Evolutionary conservation across 768 basidiomycete species (phyloP), one percentile per base, ranked within the genome.

Genomic region (Boletus pseudopeckii): DNA sequence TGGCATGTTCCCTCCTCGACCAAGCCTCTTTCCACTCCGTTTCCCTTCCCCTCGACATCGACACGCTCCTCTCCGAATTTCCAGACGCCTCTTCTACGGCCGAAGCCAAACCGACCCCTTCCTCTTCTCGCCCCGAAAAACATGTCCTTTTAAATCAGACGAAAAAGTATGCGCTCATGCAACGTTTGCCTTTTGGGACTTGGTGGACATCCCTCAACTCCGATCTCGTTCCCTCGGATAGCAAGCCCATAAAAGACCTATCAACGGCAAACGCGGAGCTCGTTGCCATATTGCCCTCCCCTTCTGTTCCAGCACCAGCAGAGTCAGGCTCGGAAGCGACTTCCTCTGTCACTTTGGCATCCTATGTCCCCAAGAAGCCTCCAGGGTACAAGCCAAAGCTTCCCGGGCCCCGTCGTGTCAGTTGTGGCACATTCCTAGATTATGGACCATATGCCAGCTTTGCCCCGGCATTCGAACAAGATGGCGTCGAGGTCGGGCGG

Each of bases 401-500:
- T 22, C 78, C 79, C 1, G 68, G 75, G 0, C 74, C 82, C 15
- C 81, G 86, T 40, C 76, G 76, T 24, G 68, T 90, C 36, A 79
- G 81, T 41, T 77, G 82, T 26, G 88, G 87, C 49, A 69, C 76
- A 0, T 92, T 92, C 64, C 74, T 93, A 7, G 87, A 93, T 68
- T 92, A 92, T 62, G 91, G 90, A 0, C 76, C 78, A 13, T 86
- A 77, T 62, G 71, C 88, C 7, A 85, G 80, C 63, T 92, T 92
- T 69, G 90, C 90, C 0, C 90, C 90, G 1, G 73, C 77, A 10
- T 92, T 88, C 66, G 87, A 90, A 54, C 86, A 89, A 58, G 85
- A 88, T 54, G 84, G 84, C n/a, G 78, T 81, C 45, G 81, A 88
- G 61, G 71, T 91, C 7, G 89, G 89, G 4, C 76, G 81, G 50